Percentiles rank a stretch among this genome's conserved stretches.
Evolutionary conservation across 352 stramenopile species (phyloP).

Genomic region (Globisporangium lucens): DNA sequence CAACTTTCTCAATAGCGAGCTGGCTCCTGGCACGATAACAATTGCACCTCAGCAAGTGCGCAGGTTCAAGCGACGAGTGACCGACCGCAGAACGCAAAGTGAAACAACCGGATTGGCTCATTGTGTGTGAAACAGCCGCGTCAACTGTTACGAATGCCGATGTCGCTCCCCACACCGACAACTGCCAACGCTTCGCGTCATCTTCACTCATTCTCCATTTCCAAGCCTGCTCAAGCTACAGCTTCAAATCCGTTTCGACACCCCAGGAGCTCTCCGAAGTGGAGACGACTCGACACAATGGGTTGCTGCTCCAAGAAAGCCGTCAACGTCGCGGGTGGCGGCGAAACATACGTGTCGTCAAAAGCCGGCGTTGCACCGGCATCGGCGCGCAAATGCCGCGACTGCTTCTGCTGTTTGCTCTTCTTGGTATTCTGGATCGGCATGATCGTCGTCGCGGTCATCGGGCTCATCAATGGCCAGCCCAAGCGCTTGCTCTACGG

Average conservation of each 20-base stretch:
- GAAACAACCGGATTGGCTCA: not conserved
- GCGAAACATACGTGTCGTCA: slow-evolving; percentile 19
- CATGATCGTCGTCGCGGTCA: slow-evolving; percentile 53
- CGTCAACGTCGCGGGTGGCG: slow-evolving; percentile 27
- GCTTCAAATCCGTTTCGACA: not conserved
- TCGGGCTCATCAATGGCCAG: slow-evolving; percentile 63
- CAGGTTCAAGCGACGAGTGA: not conserved
- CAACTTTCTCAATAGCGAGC: not conserved
- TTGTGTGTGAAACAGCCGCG: not conserved
- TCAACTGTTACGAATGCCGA: not conserved
- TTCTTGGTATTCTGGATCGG: slow-evolving; percentile 78
- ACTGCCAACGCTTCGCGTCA: not conserved
- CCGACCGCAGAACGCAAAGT: not conserved
- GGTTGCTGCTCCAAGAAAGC: slow-evolving; percentile 65
- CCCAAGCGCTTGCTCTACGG: slow-evolving; percentile 69
- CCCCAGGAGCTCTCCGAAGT: not conserved
- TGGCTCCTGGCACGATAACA: not conserved
- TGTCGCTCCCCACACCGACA: not conserved
- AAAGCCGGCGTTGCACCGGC: slow-evolving; percentile 52
- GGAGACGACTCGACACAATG: slow-evolving; percentile 26
- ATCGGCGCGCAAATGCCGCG: slow-evolving; percentile 56
- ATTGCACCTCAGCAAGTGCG: not conserved
- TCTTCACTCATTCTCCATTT: not conserved
- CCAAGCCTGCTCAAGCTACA: not conserved
- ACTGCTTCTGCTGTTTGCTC: slow-evolving; percentile 60